phyloP scores from a whole-genome alignment of 148 eudicot species.

The Rhododendron williamsianum region DNA sequence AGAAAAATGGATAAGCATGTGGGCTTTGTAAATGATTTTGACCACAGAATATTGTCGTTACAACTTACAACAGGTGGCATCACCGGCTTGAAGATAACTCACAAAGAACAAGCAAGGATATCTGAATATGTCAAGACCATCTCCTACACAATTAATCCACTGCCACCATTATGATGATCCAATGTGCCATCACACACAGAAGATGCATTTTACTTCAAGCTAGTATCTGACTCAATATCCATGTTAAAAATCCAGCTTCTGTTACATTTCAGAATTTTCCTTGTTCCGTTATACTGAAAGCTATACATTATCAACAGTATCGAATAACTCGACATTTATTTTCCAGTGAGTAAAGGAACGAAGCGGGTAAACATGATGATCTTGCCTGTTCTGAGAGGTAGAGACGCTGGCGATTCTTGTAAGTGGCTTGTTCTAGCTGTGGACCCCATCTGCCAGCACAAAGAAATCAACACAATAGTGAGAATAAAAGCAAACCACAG shows the following conservation, averaged over 20 bases:
- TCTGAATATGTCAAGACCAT: background rate
- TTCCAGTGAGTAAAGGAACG: background rate
- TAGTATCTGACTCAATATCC: background rate
- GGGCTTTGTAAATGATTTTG: background rate
- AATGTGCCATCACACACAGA: background rate
- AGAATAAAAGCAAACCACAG: background rate
- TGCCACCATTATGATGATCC: background rate
- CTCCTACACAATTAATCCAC: background rate
- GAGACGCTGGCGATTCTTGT: conserved; percentile 77
- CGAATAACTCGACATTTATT: background rate
- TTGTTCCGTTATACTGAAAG: background rate
- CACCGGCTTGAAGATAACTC: background rate
- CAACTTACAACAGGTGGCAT: background rate
- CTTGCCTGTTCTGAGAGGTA: conserved; percentile 88
- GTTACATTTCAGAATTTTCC: background rate
- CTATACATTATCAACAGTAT: background rate
- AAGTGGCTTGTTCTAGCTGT: conserved; percentile 58
- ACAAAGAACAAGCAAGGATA: background rate
- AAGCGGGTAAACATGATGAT: background rate
- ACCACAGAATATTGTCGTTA: background rate
- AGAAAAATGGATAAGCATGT: background rate
- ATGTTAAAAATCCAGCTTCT: background rate
- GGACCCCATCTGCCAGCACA: conserved; percentile 81
- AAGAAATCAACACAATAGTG: conserved; percentile 19
- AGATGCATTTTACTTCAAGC: background rate